A percentile compares a stretch with the other conserved stretches of the same genome.
These are phyloP conservation scores for Chrysophaeum taylorii DNA, from an alignment of 352 stramenopile genomes.

Conservation along the genomic window DNA sequence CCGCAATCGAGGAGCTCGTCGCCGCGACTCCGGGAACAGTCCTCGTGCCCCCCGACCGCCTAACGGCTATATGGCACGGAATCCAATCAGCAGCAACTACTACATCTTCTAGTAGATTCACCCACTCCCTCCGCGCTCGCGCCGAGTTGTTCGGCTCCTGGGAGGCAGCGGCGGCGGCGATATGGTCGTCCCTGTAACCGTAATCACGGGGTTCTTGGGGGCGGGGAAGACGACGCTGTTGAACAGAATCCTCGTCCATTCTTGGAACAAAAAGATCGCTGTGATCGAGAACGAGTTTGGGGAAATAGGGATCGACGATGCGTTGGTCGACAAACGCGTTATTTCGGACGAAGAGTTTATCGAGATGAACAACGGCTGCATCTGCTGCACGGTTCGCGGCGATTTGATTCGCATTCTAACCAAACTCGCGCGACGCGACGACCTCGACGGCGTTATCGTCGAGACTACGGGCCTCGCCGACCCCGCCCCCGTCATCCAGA, in stretches of 20 bases:
- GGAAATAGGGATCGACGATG: conserved; percentile 27
- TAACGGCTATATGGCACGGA: not conserved
- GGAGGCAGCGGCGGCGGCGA: conserved; percentile 7
- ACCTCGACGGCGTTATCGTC: conserved; percentile 78
- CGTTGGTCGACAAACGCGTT: conserved; percentile 27
- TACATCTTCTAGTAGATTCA: too few relatives aligned
- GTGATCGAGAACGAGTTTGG: conserved; percentile 98
- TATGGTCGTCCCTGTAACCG: conserved; percentile 66
- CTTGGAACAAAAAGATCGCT: conserved; percentile 82
- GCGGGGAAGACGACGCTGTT: conserved; percentile 90
- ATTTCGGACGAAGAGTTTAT: conserved; percentile 72
- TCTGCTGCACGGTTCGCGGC: conserved; percentile 93
- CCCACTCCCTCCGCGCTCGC: too few relatives aligned
- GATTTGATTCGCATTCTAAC: conserved; percentile 54
- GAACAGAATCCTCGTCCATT: conserved; percentile 77
- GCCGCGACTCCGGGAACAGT: too few relatives aligned
- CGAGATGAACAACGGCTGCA: conserved; percentile 92
- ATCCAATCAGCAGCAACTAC: too few relatives aligned
- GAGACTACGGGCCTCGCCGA: conserved; percentile 84
- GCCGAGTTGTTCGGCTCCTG: too few relatives aligned
- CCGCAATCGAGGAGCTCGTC: conserved; percentile 22
- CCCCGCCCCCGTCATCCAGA: conserved; percentile 72
- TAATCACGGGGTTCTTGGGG: conserved; percentile 82
- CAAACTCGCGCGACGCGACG: conserved; percentile 26
- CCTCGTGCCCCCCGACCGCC: not conserved